Evolutionary conservation across 2,329 filamentous ascomycete species (phyloP).

Genomic region (Trichoderma sp.): DNA sequence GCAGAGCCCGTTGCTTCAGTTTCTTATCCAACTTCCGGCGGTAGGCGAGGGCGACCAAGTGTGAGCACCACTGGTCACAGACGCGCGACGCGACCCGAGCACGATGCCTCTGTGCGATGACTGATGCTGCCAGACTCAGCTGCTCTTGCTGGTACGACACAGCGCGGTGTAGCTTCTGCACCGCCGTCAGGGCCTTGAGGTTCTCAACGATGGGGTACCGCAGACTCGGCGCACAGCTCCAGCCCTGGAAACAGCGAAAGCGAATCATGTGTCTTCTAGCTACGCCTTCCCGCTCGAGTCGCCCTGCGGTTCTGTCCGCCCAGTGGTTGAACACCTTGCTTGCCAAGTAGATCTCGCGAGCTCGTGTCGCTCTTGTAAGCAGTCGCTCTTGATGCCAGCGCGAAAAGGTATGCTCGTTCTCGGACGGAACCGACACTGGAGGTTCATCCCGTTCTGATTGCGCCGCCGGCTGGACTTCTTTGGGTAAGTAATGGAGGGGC

Average conservation of each 20-base stretch:
- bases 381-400: slow-evolving; percentile 30
- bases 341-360: slow-evolving; percentile 64
- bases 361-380: slow-evolving; percentile 59
- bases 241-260: slow-evolving; percentile 47
- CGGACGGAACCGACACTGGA: background rate
- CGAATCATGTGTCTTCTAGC: slow-evolving; percentile 72
- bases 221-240: slow-evolving; percentile 41
- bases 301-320: slow-evolving; percentile 65
- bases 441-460: background rate
- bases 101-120: slow-evolving; percentile 33
- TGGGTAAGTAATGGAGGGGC: background rate
- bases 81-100: slow-evolving; percentile 32
- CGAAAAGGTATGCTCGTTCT: background rate
- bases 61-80: slow-evolving; percentile 38
- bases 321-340: slow-evolving; percentile 54
- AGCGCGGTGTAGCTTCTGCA: slow-evolving; percentile 42
- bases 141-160: slow-evolving; percentile 36
- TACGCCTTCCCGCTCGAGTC: slow-evolving; percentile 65
- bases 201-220: slow-evolving; percentile 38
- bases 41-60: slow-evolving; percentile 32
- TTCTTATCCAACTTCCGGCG: slow-evolving; percentile 32
- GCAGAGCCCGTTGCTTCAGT: slow-evolving; percentile 31
- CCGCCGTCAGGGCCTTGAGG: slow-evolving; percentile 37
- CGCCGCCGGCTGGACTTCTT: background rate
- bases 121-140: slow-evolving; percentile 35